Percentiles rank a stretch among this genome's conserved stretches.
These are phyloP conservation scores for Aspergillus sp. DNA, from an alignment of 2,329 filamentous ascomycete genomes.

Conservation along the genomic window DNA sequence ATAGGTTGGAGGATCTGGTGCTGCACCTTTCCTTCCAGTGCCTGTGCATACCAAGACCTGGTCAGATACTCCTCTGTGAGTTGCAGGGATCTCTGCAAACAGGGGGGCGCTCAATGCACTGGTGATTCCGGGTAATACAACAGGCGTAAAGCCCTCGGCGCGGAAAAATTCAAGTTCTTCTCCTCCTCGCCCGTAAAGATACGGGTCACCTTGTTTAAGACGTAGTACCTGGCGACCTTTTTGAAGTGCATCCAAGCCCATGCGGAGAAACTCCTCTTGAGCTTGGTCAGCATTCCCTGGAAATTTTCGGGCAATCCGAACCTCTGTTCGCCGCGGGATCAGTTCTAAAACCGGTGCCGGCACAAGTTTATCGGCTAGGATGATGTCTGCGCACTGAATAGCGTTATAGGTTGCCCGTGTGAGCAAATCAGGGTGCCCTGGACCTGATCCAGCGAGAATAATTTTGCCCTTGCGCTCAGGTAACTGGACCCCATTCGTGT, in stretches of 20 bases:
- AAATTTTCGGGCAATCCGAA: conserved; percentile 95
- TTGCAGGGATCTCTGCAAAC: conserved; percentile 83
- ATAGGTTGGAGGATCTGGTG: conserved; percentile 78
- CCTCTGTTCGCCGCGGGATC: conserved; percentile 82
- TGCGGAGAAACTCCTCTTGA: conserved; percentile 81
- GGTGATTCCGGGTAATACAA: conserved; percentile 86
- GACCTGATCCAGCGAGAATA: conserved; percentile 86
- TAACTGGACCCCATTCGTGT: conserved; percentile 10
- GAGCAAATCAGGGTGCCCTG: conserved; percentile 87
- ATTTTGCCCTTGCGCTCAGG: conserved; percentile 62
- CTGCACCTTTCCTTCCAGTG: conserved; percentile 83
- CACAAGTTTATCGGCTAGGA: conserved; percentile 57
- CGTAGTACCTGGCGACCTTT: conserved; percentile 79
- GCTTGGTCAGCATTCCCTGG: conserved; percentile 94
- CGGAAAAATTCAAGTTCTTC: conserved; percentile 89
- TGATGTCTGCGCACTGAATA: conserved; percentile 48
- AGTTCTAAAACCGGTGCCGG: conserved; percentile 80
- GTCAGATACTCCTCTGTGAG: conserved; percentile 85
- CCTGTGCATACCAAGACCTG: conserved; percentile 96
- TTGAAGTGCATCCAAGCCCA: conserved; percentile 69
- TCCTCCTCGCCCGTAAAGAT: conserved; percentile 90
- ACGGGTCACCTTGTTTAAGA: conserved; percentile 95
- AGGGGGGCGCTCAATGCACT: conserved; percentile 83
- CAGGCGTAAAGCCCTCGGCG: conserved; percentile 64
- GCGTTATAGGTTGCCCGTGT: conserved; percentile 62